These are phyloP conservation scores for Brassica hybrid DNA, from an alignment of 441 rosid genomes.

Conservation along the genomic window DNA sequence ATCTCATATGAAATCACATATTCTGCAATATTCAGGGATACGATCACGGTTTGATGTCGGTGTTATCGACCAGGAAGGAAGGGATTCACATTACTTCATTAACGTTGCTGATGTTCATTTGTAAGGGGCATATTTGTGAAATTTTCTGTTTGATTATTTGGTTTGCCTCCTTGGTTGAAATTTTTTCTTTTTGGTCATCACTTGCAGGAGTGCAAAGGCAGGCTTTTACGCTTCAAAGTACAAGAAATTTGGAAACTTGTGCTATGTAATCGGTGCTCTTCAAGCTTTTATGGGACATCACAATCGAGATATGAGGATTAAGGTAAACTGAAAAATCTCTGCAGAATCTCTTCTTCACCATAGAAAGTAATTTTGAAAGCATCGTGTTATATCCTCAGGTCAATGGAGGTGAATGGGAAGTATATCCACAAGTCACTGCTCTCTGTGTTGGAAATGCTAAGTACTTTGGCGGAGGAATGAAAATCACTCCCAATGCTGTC, in stretches of 20 bases:
- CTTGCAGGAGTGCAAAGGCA: slow-evolving; percentile 94
- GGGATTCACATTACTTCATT: slow-evolving; percentile 72
- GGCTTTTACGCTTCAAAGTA: slow-evolving; percentile 92
- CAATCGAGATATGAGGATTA: slow-evolving; percentile 81
- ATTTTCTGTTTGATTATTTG: slow-evolving; percentile 4
- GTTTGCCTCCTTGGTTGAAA: slow-evolving; percentile 14
- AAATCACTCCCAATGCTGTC: slow-evolving; percentile 89
- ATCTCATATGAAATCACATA: not conserved
- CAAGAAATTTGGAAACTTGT: slow-evolving; percentile 83
- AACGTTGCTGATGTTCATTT: slow-evolving; percentile 98
- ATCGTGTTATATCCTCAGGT: slow-evolving; percentile 49
- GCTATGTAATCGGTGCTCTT: slow-evolving; percentile 87
- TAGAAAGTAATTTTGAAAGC: slow-evolving; percentile 5
- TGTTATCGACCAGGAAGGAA: slow-evolving; percentile 60
- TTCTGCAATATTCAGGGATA: not conserved
- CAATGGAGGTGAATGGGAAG: slow-evolving; percentile 87
- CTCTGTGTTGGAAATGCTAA: slow-evolving; percentile 93
- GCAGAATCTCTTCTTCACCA: not conserved
- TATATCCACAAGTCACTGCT: slow-evolving; percentile 78
- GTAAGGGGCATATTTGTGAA: slow-evolving; percentile 52
- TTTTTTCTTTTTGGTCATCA: slow-evolving; percentile 28
- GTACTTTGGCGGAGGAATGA: slow-evolving; percentile 98
- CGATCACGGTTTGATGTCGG: slow-evolving; percentile 68
- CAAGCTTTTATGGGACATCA: slow-evolving; percentile 88
- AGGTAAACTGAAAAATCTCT: slow-evolving; percentile 50